A percentile compares a stretch with the other conserved stretches of the same genome.
These are phyloP conservation scores for Colletotrichum sp. DNA, from an alignment of 2,329 filamentous ascomycete genomes.

Conservation along the genomic window DNA sequence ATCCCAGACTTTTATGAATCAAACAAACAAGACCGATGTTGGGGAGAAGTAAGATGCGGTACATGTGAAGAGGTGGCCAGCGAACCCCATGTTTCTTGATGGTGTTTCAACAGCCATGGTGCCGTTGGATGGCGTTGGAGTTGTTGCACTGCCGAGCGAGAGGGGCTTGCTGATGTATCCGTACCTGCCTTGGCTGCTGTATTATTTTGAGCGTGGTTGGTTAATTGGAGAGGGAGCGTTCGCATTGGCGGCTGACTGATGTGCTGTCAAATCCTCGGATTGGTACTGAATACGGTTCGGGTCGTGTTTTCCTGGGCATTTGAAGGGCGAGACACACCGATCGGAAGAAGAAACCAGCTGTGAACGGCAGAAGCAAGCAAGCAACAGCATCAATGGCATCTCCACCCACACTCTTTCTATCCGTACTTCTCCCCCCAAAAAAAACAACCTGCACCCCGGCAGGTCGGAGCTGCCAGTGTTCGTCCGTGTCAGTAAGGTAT, in stretches of 20 bases:
- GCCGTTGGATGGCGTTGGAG: not conserved
- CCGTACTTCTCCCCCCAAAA: not conserved
- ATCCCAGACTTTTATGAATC: not conserved
- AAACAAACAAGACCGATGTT: not conserved
- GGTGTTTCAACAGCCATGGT: slow-evolving; percentile 5
- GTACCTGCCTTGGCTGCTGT: not conserved
- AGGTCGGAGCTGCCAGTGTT: slow-evolving; percentile 1
- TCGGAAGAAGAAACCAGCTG: not conserved
- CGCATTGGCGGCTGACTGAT: not conserved
- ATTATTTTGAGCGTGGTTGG: not conserved
- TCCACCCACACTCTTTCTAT: not conserved
- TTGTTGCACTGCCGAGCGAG: not conserved
- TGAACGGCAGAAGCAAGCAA: not conserved
- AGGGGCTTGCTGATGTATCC: not conserved
- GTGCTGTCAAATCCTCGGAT: not conserved
- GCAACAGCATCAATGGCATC: not conserved
- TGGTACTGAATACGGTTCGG: not conserved
- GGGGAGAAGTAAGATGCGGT: not conserved
- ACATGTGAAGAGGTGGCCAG: not conserved
- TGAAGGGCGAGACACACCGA: not conserved
- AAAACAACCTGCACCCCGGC: not conserved
- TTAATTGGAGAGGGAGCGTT: not conserved
- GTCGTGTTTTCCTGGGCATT: not conserved
- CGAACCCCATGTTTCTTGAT: not conserved
- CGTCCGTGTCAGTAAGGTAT: not conserved